These are phyloP conservation scores for Thelephora terrestris DNA, from an alignment of 1,284 basidiomycete genomes.

Conservation along the genomic window DNA sequence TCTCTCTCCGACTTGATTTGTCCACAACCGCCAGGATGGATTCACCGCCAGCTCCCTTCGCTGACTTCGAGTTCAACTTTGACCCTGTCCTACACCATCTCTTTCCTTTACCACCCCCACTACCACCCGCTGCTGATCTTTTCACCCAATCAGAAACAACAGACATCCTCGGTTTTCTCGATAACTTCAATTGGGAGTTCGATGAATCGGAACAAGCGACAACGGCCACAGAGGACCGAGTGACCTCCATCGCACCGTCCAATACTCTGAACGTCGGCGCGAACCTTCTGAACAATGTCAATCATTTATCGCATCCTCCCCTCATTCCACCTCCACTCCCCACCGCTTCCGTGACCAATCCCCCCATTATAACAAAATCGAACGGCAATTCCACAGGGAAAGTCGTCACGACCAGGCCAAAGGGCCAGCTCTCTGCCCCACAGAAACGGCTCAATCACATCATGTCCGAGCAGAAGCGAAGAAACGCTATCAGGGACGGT, in stretches of 20 bases:
- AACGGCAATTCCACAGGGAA: background rate
- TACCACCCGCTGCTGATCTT: constrained; percentile 63
- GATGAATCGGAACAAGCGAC: constrained; percentile 17
- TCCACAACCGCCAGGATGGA: constrained; percentile 20
- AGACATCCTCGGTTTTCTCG: constrained; percentile 66
- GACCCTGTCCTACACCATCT: constrained; percentile 43
- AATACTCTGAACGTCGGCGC: too few species aligned
- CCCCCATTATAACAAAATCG: too few species aligned
- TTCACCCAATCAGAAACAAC: constrained; percentile 64
- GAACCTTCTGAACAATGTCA: too few species aligned
- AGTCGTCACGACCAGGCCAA: constrained; percentile 24
- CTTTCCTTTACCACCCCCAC: constrained; percentile 46
- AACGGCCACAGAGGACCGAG: constrained; percentile 1
- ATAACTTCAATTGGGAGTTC: constrained; percentile 63
- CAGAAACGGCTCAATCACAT: constrained; percentile 93
- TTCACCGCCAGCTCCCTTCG: constrained; percentile 32
- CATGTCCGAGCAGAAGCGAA: constrained; percentile 84
- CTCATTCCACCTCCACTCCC: background rate
- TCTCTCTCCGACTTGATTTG: background rate
- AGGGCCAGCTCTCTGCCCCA: constrained; percentile 66
- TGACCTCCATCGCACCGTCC: background rate
- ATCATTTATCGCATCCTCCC: background rate
- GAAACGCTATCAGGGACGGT: constrained; percentile 82
- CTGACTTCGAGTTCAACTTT: constrained; percentile 57
- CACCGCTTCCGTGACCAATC: background rate